These are phyloP conservation scores for Penicillium flavigenum DNA, from an alignment of 495 filamentous ascomycete species.

Conservation along the genomic window DNA sequence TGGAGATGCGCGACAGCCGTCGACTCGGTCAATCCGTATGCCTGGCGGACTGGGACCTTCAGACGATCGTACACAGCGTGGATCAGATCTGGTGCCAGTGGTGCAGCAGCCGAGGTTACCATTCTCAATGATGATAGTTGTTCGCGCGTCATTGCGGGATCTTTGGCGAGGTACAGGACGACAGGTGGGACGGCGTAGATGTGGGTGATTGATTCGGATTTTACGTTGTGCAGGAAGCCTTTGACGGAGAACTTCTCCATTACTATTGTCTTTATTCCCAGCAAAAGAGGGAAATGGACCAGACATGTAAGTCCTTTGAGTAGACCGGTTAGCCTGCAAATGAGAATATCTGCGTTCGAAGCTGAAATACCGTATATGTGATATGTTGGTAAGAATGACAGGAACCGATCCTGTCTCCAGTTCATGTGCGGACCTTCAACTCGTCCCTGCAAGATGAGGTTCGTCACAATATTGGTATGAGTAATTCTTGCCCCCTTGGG, in stretches of 20 bases:
- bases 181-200: slow-evolving; percentile 83
- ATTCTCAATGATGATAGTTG: slow-evolving; percentile 70
- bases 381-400: slow-evolving; percentile 65
- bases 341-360: not conserved
- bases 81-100: slow-evolving; percentile 71
- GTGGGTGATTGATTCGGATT: slow-evolving; percentile 66
- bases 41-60: slow-evolving; percentile 66
- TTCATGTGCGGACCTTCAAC: slow-evolving; percentile 17
- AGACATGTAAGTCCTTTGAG: slow-evolving; percentile 46
- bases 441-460: slow-evolving; percentile 55
- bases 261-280: slow-evolving; percentile 61
- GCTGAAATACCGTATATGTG: slow-evolving; percentile 69
- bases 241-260: slow-evolving; percentile 75
- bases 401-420: slow-evolving; percentile 34
- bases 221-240: slow-evolving; percentile 64
- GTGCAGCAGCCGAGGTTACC: slow-evolving; percentile 78
- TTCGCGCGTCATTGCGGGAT: slow-evolving; percentile 63
- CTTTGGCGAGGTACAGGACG: slow-evolving; percentile 68
- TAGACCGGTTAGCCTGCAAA: not conserved
- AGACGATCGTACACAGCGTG: slow-evolving; percentile 64
- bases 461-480: slow-evolving; percentile 73
- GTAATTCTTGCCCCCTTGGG: slow-evolving; percentile 24
- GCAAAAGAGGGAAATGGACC: slow-evolving; percentile 56
- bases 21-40: slow-evolving; percentile 72
- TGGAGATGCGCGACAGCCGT: not conserved